Conservation (phyloP, 768 basidiomycete species). For the Lactifluus echinatus region DNA sequence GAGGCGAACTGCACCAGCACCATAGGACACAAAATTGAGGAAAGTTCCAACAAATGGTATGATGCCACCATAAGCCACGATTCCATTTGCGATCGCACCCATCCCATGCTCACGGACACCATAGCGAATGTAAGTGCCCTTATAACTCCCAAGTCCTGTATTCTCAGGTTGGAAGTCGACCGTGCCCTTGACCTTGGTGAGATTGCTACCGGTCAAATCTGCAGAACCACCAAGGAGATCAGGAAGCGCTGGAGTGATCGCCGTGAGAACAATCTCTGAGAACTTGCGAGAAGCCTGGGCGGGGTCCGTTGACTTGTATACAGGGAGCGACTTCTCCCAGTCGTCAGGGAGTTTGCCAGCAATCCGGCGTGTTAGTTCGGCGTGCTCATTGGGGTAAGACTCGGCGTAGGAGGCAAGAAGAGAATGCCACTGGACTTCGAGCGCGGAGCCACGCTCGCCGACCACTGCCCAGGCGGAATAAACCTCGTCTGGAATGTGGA, state of each 20-base stretch:
- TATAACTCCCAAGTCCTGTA: constrained; percentile 75
- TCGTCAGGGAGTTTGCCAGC: constrained; percentile 71
- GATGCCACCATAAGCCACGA: constrained; percentile 83
- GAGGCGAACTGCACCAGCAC: constrained; percentile 85
- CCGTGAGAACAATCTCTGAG: constrained; percentile 80
- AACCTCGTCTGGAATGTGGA: constrained; percentile 67
- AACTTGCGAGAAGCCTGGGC: constrained; percentile 90
- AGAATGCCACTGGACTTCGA: constrained; percentile 67
- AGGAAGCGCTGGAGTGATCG: constrained; percentile 65
- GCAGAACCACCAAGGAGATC: constrained; percentile 87
- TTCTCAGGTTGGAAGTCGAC: constrained; percentile 88
- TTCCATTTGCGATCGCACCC: constrained; percentile 92
- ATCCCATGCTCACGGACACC: constrained; percentile 98
- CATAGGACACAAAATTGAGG: constrained; percentile 93
- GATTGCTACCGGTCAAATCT: constrained; percentile 86
- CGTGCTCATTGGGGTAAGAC: constrained; percentile 77
- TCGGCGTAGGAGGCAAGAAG: constrained; percentile 59
- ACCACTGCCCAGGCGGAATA: constrained; percentile 59
- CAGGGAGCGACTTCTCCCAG: constrained; percentile 82
- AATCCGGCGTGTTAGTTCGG: constrained; percentile 81
- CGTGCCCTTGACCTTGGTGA: constrained; percentile 78
- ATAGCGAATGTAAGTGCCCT: constrained; percentile 88
- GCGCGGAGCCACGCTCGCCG: constrained; percentile 62
- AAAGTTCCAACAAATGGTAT: constrained; percentile 90
- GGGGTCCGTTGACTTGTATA: constrained; percentile 74